Evolutionary conservation across 306 rosid genomes (phyloP).

Genomic region (Herpetospermum pedunculosum): DNA sequence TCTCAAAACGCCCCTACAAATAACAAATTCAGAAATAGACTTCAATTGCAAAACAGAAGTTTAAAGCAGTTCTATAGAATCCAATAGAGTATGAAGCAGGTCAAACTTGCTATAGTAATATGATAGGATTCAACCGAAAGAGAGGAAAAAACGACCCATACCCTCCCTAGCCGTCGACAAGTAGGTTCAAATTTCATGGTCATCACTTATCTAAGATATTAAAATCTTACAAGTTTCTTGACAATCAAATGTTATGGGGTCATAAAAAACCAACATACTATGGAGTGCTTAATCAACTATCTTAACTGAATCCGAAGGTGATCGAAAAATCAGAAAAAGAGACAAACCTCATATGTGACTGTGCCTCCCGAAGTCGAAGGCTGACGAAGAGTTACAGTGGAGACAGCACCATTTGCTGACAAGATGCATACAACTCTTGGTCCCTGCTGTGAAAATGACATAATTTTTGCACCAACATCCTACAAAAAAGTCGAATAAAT

Average conservation of each 20-base stretch:
- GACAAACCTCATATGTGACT: conserved; percentile 73
- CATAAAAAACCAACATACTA: neutral
- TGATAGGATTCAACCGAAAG: neutral
- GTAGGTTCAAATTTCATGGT: too few relatives aligned
- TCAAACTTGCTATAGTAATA: neutral
- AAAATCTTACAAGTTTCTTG: neutral
- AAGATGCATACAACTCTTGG: conserved; percentile 71
- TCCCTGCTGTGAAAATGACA: conserved; percentile 90
- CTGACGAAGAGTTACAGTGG: conserved; percentile 85
- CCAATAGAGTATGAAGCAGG: neutral
- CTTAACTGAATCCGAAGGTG: neutral
- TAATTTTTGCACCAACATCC: conserved; percentile 80
- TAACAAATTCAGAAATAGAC: conserved; percentile 11
- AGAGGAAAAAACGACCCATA: neutral
- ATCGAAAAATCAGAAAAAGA: neutral
- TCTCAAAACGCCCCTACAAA: conserved; percentile 84
- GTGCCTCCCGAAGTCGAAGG: conserved; percentile 86
- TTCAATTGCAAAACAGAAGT: neutral
- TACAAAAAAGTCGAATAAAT: conserved; percentile 17
- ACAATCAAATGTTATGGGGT: neutral
- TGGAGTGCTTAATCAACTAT: neutral
- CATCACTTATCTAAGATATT: neutral
- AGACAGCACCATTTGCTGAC: conserved; percentile 88
- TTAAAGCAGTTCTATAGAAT: neutral
- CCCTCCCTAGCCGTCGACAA: too few relatives aligned